phyloP scores from a whole-genome alignment of 1,139 yeast genomes.

The Hansenula anomala region DNA sequence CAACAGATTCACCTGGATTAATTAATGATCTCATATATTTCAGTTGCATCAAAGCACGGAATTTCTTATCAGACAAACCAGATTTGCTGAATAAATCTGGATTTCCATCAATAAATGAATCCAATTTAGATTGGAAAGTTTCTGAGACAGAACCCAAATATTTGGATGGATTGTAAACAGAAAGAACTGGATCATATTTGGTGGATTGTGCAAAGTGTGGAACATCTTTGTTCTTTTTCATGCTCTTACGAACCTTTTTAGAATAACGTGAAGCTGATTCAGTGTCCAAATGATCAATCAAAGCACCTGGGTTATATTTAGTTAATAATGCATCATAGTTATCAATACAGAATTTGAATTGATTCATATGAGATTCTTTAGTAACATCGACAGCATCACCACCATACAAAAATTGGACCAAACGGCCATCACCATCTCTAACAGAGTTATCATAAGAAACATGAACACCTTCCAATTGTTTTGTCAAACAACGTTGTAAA shows the following conservation, averaged over 20 bases:
- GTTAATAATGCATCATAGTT: constrained; percentile 83
- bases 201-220: constrained; percentile 59
- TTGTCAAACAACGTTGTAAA: constrained; percentile 96
- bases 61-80: constrained; percentile 74
- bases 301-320: constrained; percentile 81
- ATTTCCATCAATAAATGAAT: constrained; percentile 56
- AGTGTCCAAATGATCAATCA: constrained; percentile 72
- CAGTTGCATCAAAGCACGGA: constrained; percentile 95
- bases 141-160: constrained; percentile 93
- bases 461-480: constrained; percentile 96
- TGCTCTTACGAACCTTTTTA: constrained; percentile 75
- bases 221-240: constrained; percentile 58
- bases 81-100: constrained; percentile 42
- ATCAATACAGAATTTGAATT: constrained; percentile 88
- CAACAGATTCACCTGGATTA: constrained; percentile 97
- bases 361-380: constrained; percentile 89
- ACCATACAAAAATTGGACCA: constrained; percentile 94
- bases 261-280: constrained; percentile 75
- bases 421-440: constrained; percentile 91
- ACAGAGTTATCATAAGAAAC: constrained; percentile 92
- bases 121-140: constrained; percentile 77
- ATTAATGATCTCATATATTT: constrained; percentile 95
- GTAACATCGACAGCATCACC: constrained; percentile 96
- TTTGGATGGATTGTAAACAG: constrained; percentile 82
- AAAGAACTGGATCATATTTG: constrained; percentile 86